Evolutionary conservation across 805 yeast species (phyloP), one percentile per base, ranked within the genome.

Genomic region (Pichia nakasei): DNA sequence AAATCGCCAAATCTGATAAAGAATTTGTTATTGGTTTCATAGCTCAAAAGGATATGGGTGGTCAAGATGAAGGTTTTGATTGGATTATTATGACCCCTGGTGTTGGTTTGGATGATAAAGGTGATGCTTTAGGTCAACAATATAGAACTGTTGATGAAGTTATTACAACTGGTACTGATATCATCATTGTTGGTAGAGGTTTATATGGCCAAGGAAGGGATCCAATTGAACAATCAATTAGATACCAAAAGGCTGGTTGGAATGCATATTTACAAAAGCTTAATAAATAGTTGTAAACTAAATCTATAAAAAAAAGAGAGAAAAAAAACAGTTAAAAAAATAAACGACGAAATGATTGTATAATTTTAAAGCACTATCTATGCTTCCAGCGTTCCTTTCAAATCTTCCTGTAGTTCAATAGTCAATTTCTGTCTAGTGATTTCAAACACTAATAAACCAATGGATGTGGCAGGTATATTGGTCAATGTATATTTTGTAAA

Each of bases 71-170:
- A 55, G 93, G 91, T 1, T 89, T 84, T 56, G 98, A 93, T 66
- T 93, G 97, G 96, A 66, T 93, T 35, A 78, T 89, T 46, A 82
- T 93, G 93, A 91, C 98, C 1, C 99, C 99, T 0, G 99, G 99
- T 49, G 98, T 93, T 34, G 97, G 97, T 3, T 73, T 93, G 42
- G 98, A 91, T 59, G 97, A 91, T 59, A 93, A 83, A 62, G 97
- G 97, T 15, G 99, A 93, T 61, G 78, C 82, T 1, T 72, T 93
- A 48, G 99, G 99, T 21, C 99, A 93, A 64, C 97, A 93, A 65
- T 93, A 93, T 65, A 76, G 98, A 63, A 80, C 96, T 5, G 97
- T 91, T 4, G 78, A 77, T 50, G 86, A 84, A 48, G 98, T 88
- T 21, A 71, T 91, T 12, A 59, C 75, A 13, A 77, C 83, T 1